Evolutionary conservation across 2,329 filamentous ascomycete genomes (phyloP).

Genomic region (Ophiostoma ulmi): DNA sequence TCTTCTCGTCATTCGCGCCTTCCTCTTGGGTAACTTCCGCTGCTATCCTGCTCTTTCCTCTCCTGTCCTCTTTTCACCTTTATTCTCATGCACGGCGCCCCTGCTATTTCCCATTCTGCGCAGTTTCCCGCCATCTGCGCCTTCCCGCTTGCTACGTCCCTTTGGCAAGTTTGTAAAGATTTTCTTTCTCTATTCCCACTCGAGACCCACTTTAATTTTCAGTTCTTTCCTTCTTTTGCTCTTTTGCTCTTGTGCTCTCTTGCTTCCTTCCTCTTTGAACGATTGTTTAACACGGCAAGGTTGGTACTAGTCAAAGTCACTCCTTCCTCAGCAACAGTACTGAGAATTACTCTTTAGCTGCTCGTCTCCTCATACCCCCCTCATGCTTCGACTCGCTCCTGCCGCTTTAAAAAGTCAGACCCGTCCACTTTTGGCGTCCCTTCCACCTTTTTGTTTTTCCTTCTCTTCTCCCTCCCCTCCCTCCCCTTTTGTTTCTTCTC

Average conservation of each 20-base stretch:
- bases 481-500: slow-evolving; percentile 4
- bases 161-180: neutral
- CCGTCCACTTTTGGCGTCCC: slow-evolving; percentile 18
- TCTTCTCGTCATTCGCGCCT: neutral
- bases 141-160: slow-evolving; percentile 1
- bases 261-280: slow-evolving; percentile 12
- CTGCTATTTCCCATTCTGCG: neutral
- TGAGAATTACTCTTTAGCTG: neutral
- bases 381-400: slow-evolving; percentile 8
- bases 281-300: neutral
- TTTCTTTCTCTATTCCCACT: slow-evolving; percentile 8
- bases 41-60: slow-evolving; percentile 6
- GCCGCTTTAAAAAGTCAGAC: slow-evolving; percentile 19
- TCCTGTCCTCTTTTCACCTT: neutral
- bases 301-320: neutral
- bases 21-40: neutral
- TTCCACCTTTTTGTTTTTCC: slow-evolving; percentile 1
- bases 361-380: slow-evolving; percentile 1
- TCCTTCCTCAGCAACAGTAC: neutral
- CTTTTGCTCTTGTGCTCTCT: neutral
- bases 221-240: neutral
- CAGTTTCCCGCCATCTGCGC: slow-evolving; percentile 7
- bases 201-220: neutral
- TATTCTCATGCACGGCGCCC: neutral
- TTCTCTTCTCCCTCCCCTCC: slow-evolving; percentile 4